phyloP scores from a whole-genome alignment of 2,329 filamentous ascomycete genomes.

The Zymoseptoria ardabiliae region DNA sequence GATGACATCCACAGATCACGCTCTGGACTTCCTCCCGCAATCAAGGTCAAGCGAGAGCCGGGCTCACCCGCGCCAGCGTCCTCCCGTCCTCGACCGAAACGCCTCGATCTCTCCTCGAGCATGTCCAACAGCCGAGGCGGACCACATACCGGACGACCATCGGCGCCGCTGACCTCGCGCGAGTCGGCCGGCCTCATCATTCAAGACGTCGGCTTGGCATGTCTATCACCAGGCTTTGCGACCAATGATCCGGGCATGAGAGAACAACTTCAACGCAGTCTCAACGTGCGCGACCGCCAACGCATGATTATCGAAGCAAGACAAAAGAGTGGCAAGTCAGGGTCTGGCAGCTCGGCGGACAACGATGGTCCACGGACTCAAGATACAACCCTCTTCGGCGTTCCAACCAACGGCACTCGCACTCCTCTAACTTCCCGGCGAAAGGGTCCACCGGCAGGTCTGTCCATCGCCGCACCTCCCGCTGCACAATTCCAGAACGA shows the following conservation, averaged over 20 bases:
- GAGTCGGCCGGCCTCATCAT: slow-evolving; percentile 68
- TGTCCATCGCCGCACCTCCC: slow-evolving; percentile 91
- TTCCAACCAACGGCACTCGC: slow-evolving; percentile 41
- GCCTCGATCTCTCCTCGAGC: slow-evolving; percentile 63
- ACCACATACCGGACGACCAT: slow-evolving; percentile 48
- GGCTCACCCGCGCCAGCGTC: slow-evolving; percentile 71
- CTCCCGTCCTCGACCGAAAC: slow-evolving; percentile 66
- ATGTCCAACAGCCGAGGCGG: slow-evolving; percentile 34
- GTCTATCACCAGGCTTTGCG: slow-evolving; percentile 88
- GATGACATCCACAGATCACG: slow-evolving; percentile 40
- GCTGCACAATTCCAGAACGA: slow-evolving; percentile 89
- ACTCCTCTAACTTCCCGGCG: slow-evolving; percentile 68
- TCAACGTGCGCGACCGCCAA: slow-evolving; percentile 89
- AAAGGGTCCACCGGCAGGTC: slow-evolving; percentile 71
- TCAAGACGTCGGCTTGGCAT: slow-evolving; percentile 88
- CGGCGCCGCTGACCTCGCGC: slow-evolving; percentile 64
- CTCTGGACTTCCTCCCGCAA: slow-evolving; percentile 58
- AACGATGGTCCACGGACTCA: slow-evolving; percentile 28
- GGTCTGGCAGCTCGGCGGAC: slow-evolving; percentile 21
- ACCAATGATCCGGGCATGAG: slow-evolving; percentile 96
- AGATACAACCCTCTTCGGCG: slow-evolving; percentile 38
- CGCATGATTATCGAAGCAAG: slow-evolving; percentile 89
- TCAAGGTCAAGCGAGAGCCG: slow-evolving; percentile 94
- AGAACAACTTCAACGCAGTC: slow-evolving; percentile 87
- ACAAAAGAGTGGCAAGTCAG: slow-evolving; percentile 71